Evolutionary conservation across 1,284 basidiomycete species (phyloP), one percentile per base, ranked within the genome.

Genomic region (Leccinum laetum): DNA sequence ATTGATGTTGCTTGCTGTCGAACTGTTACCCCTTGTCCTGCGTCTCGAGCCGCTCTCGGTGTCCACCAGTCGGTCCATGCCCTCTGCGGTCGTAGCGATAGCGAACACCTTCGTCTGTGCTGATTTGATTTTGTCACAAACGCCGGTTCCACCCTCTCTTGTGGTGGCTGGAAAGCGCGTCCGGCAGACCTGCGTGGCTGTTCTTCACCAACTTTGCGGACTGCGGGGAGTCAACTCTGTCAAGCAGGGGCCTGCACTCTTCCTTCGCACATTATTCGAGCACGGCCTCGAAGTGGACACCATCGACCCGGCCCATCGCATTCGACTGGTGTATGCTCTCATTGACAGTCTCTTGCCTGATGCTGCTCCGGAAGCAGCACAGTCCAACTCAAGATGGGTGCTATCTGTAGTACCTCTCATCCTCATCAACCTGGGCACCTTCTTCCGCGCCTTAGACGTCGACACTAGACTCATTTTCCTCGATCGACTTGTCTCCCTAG

Each of bases 41-140:
- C 80, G 75, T 14, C 79, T 92, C 9, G 70, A 80, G 3, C 78
- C 79, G 1, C 69, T 78, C 2, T 85, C 86, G 61, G 80, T 83
- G 0, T 78, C 87, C 2, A 82, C 84, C 2, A 81, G 79, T 21
- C 84, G 85, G 21, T 76, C 81, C 2, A 74, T 86, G 57, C 81
- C 82, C 3, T 69, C 73, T 7, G 70, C 89, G 29, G 76, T 82
- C 0, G 70, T 70, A 4, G 78, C 82, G 18, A 72, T 85, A 6
- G 81, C 82, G 14, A 83, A 90, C 68, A 71, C 89, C 13, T 89
- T 89, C 71, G 80, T 79, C 1, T 88, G 82, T 67, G 81, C 86
- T 0, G 76, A 81, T 5, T 83, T 83, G 14, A 80, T 82, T 46
- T 72, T 79, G 69, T 67, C 77, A 7, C 85, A 80, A 69, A 76